These are phyloP conservation scores for Neonectria ditissima DNA, from an alignment of 2,329 filamentous ascomycete genomes.

Conservation along the genomic window DNA sequence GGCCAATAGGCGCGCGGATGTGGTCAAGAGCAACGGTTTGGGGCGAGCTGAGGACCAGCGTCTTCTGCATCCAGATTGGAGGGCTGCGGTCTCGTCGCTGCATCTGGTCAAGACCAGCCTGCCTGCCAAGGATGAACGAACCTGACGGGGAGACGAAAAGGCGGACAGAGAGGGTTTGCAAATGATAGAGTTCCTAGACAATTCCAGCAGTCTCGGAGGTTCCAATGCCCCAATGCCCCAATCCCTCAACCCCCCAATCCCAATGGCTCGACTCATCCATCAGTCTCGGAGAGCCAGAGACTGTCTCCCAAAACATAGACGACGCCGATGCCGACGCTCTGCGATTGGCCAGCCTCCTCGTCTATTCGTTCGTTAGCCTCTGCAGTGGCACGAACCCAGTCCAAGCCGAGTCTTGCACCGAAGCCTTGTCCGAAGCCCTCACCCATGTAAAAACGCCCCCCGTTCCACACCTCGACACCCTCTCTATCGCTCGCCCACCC, in stretches of 20 bases:
- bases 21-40: conserved; percentile 36
- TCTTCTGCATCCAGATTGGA: conserved; percentile 30
- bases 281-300: too few relatives aligned
- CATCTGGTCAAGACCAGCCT: conserved; percentile 40
- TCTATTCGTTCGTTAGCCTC: neutral
- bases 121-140: conserved; percentile 26
- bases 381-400: too few relatives aligned
- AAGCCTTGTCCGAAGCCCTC: neutral
- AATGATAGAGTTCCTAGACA: neutral
- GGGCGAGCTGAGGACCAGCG: conserved; percentile 42
- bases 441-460: neutral
- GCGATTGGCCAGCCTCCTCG: neutral
- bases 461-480: neutral
- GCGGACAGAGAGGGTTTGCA: neutral
- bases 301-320: too few relatives aligned
- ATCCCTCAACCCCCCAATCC: too few relatives aligned
- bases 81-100: conserved; percentile 19
- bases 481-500: neutral
- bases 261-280: too few relatives aligned
- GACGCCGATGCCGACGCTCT: neutral
- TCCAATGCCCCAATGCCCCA: too few relatives aligned
- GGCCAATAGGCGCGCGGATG: conserved; percentile 47
- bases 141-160: conserved; percentile 33
- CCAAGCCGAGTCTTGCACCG: neutral
- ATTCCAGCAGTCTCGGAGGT: neutral